Conservation (phyloP, 2,329 filamentous ascomycete species). For the Podosphaera leucotricha region DNA sequence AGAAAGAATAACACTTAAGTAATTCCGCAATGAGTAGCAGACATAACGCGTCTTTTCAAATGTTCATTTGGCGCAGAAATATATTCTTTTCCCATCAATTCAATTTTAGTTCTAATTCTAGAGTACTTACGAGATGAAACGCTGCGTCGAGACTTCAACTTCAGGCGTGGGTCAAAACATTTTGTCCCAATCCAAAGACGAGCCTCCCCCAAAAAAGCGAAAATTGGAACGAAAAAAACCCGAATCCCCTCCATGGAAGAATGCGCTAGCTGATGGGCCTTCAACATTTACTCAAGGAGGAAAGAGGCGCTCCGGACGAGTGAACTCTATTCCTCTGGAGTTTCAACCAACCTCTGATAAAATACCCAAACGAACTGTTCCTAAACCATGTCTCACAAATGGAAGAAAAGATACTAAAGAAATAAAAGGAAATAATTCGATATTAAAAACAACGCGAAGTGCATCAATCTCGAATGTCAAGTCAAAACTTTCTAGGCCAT, state of each 20-base stretch:
- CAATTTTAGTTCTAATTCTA: neutral
- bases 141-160: neutral
- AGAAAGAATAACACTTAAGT: neutral
- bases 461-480: neutral
- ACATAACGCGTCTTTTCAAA: slow-evolving; percentile 1
- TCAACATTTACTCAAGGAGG: slow-evolving; percentile 63
- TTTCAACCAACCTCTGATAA: slow-evolving; percentile 26
- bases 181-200: neutral
- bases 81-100: neutral
- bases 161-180: neutral
- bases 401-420: slow-evolving; percentile 10
- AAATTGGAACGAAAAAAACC: slow-evolving; percentile 30
- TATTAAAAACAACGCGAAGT: neutral
- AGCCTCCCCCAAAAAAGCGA: slow-evolving; percentile 38
- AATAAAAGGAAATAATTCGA: slow-evolving; percentile 2
- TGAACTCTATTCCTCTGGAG: slow-evolving; percentile 31
- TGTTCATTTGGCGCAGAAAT: neutral
- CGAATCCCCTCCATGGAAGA: slow-evolving; percentile 85
- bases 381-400: slow-evolving; percentile 14
- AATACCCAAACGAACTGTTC: slow-evolving; percentile 25
- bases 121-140: neutral
- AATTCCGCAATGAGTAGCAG: neutral
- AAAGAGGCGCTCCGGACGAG: slow-evolving; percentile 39
- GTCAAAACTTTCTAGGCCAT: slow-evolving; percentile 4
- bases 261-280: slow-evolving; percentile 59